Evolutionary conservation across 2,329 filamentous ascomycete genomes (phyloP).

Genomic region (Cladosporium sp.): DNA sequence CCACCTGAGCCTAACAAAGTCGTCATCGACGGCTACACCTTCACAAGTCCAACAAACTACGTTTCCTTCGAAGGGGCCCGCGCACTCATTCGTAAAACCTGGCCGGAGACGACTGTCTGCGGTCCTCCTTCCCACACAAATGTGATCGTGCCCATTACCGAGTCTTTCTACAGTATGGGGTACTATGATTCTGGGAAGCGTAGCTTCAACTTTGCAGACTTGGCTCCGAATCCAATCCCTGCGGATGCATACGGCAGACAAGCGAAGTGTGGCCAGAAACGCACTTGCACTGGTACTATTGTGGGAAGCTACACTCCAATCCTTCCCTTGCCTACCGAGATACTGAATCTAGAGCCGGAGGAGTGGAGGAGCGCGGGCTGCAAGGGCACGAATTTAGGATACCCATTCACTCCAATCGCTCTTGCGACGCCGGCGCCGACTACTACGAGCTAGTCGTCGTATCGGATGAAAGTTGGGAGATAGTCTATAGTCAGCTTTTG

Average conservation of each 20-base stretch:
- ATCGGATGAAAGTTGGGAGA: not conserved
- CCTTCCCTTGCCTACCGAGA: constrained; percentile 1
- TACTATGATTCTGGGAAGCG: not conserved
- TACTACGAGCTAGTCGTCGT: not conserved
- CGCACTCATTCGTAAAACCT: not conserved
- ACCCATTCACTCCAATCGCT: not conserved
- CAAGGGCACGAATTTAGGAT: not conserved
- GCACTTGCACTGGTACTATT: not conserved
- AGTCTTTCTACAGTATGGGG: not conserved
- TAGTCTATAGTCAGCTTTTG: too few species aligned
- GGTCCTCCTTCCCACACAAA: not conserved
- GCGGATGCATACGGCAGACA: not conserved
- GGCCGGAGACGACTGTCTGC: not conserved
- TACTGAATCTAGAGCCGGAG: constrained; percentile 1
- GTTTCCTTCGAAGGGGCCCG: not conserved
- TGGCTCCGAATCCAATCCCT: constrained; percentile 4
- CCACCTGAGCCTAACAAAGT: constrained; percentile 4
- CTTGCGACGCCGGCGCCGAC: not conserved
- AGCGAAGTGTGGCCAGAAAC: not conserved
- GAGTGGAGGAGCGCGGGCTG: constrained; percentile 1
- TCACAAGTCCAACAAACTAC: constrained; percentile 9
- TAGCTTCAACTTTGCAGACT: constrained; percentile 1
- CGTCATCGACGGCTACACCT: constrained; percentile 8
- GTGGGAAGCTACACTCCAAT: not conserved
- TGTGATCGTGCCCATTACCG: constrained; percentile 1